Conservation (phyloP, 164 flowering plant species). For the Tinospora cordifolia region DNA sequence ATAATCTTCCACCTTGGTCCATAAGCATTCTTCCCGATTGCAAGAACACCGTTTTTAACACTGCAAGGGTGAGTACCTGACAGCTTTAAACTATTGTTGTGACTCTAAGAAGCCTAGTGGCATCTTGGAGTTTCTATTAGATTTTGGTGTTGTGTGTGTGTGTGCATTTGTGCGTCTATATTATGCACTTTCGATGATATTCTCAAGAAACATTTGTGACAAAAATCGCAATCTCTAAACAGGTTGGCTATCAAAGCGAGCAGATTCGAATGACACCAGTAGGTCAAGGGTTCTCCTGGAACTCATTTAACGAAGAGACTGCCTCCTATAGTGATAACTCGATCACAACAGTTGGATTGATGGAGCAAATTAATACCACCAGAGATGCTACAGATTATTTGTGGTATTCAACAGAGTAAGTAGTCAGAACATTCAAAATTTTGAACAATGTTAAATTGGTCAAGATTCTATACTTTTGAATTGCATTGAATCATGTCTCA, state of each 20-base stretch:
- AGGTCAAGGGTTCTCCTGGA: constrained; percentile 45
- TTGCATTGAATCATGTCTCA: too few relatives aligned
- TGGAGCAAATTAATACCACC: constrained; percentile 70
- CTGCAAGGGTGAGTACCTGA: constrained; percentile 60
- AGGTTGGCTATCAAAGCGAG: constrained; percentile 55
- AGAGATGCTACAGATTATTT: constrained; percentile 72
- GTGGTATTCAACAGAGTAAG: constrained; percentile 92
- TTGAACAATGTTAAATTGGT: too few relatives aligned
- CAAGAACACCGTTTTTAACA: constrained; percentile 65
- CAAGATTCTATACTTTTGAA: too few relatives aligned
- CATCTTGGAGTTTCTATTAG: neutral
- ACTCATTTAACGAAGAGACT: constrained; percentile 60
- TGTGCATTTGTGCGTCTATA: too few relatives aligned
- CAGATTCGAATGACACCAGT: constrained; percentile 39
- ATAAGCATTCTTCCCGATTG: constrained; percentile 93
- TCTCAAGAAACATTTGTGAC: constrained; percentile 7
- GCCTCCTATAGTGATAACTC: constrained; percentile 40
- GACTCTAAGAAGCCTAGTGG: too few relatives aligned
- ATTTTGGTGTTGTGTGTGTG: neutral
- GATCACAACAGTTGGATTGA: constrained; percentile 34
- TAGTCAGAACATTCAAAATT: constrained; percentile 5
- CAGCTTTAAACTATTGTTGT: too few relatives aligned
- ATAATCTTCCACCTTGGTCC: constrained; percentile 84
- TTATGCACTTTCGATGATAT: too few relatives aligned
- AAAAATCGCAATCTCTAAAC: constrained; percentile 15